Conservation (phyloP, 2,329 filamentous ascomycete genomes). For the Amesomyces nigricolor region DNA sequence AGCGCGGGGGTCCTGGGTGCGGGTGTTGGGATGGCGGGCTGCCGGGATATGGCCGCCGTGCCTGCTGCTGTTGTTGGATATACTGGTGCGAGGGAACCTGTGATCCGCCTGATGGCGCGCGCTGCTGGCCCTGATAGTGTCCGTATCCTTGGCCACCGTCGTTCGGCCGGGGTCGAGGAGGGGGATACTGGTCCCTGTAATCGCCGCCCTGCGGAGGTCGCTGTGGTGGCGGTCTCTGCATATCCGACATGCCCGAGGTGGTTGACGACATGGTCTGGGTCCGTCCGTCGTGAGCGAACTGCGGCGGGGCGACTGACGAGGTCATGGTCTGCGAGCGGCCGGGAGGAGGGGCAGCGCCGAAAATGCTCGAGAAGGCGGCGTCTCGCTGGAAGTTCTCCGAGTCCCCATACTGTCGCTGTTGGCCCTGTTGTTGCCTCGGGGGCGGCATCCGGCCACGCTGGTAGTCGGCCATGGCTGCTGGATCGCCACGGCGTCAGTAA, state of each 20-base stretch:
- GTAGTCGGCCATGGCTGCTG: slow-evolving; percentile 53
- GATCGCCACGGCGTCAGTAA: slow-evolving; percentile 22
- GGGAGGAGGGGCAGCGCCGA: slow-evolving; percentile 77
- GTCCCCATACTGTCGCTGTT: slow-evolving; percentile 41
- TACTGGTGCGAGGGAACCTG: slow-evolving; percentile 44
- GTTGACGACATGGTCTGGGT: slow-evolving; percentile 71
- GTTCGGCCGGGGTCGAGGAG: slow-evolving; percentile 39
- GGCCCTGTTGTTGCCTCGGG: slow-evolving; percentile 35
- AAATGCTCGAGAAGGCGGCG: slow-evolving; percentile 94
- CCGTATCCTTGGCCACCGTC: slow-evolving; percentile 43
- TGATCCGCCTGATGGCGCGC: slow-evolving; percentile 46
- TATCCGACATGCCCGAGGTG: slow-evolving; percentile 46
- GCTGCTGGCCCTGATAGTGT: slow-evolving; percentile 47
- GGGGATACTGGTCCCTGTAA: slow-evolving; percentile 33
- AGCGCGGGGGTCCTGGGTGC: slow-evolving; percentile 35
- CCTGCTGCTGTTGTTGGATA: slow-evolving; percentile 42
- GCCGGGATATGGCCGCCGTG: slow-evolving; percentile 41
- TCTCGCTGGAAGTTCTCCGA: slow-evolving; percentile 68
- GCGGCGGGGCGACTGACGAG: slow-evolving; percentile 55
- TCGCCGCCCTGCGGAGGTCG: slow-evolving; percentile 39
- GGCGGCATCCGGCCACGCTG: slow-evolving; percentile 44
- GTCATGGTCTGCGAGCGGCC: slow-evolving; percentile 96
- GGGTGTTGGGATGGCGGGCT: slow-evolving; percentile 15
- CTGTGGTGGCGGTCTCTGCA: slow-evolving; percentile 61
- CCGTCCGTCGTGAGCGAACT: slow-evolving; percentile 56